These are phyloP conservation scores for Barbarea vulgaris DNA, from an alignment of 345 rosid species.

Conservation along the genomic window DNA sequence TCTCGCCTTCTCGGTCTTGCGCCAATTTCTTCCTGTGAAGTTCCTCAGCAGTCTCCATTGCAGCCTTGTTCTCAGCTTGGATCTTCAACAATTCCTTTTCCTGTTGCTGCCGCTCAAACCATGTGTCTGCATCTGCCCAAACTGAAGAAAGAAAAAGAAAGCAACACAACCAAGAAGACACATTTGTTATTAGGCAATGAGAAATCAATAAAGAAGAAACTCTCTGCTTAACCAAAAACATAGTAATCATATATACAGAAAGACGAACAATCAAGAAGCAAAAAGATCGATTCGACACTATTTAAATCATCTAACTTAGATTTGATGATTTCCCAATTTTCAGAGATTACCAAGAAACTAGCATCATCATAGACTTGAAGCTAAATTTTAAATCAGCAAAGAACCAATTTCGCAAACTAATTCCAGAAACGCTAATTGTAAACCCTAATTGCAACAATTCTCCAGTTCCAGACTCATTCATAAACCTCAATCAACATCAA, in stretches of 20 bases:
- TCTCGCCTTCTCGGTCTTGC: constrained; percentile 84
- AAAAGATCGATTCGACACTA: not conserved
- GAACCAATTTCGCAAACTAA: not conserved
- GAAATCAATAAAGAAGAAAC: not conserved
- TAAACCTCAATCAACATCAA: not conserved
- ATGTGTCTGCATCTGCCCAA: constrained; percentile 99
- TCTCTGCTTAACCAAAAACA: not conserved
- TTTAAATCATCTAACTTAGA: not conserved
- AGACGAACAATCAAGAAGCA: not conserved
- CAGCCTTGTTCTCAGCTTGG: constrained; percentile 84
- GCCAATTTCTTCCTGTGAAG: constrained; percentile 87
- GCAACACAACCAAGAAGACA: not conserved
- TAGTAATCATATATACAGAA: not conserved
- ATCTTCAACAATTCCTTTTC: constrained; percentile 80
- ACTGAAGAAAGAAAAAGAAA: constrained; percentile 62
- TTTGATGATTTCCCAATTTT: not conserved
- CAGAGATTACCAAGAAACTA: not conserved
- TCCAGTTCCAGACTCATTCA: not conserved
- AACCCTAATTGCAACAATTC: constrained; percentile 5
- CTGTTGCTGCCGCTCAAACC: constrained; percentile 96
- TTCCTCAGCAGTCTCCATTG: constrained; percentile 89
- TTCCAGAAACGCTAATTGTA: not conserved
- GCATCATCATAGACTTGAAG: not conserved
- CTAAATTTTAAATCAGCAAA: not conserved
- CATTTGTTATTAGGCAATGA: not conserved